Conservation (phyloP, 176 grass and related monocot species). For the Rhynchospora breviuscula region DNA sequence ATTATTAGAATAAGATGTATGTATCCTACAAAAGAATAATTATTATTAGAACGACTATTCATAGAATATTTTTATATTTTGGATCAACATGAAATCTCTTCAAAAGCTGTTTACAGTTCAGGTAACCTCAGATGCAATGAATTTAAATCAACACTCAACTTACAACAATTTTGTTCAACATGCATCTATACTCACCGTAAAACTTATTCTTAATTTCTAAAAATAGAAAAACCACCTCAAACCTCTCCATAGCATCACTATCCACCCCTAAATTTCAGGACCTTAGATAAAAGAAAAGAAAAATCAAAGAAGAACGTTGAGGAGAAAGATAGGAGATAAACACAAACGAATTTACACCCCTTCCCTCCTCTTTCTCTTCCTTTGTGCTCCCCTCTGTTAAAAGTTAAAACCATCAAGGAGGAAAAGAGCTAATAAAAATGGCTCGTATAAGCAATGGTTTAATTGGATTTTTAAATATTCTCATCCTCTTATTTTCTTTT, state of each 20-base stretch:
- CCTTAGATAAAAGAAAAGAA: slow-evolving; percentile 1
- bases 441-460: slow-evolving; percentile 47
- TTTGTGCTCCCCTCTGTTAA: background rate
- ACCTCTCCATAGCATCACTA: slow-evolving; percentile 1
- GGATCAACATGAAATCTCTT: background rate
- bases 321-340: slow-evolving; percentile 16
- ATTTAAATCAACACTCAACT: slow-evolving; percentile 14
- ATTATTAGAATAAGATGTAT: background rate
- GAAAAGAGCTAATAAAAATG: slow-evolving; percentile 26
- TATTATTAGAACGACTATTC: background rate
- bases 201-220: background rate
- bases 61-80: background rate
- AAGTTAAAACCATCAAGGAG: background rate
- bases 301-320: background rate
- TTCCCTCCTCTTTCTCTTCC: slow-evolving; percentile 1
- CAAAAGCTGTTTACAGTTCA: background rate
- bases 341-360: background rate
- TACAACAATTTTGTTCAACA: background rate
- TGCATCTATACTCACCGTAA: background rate
- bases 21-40: background rate
- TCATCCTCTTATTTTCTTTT: slow-evolving; percentile 32
- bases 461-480: slow-evolving; percentile 38
- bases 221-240: slow-evolving; percentile 25
- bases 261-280: background rate
- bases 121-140: background rate